A percentile compares a stretch with the other conserved stretches of the same genome.
These are phyloP conservation scores for Microthyrium microscopicum DNA, from an alignment of 2,329 filamentous ascomycete species.

Conservation along the genomic window DNA sequence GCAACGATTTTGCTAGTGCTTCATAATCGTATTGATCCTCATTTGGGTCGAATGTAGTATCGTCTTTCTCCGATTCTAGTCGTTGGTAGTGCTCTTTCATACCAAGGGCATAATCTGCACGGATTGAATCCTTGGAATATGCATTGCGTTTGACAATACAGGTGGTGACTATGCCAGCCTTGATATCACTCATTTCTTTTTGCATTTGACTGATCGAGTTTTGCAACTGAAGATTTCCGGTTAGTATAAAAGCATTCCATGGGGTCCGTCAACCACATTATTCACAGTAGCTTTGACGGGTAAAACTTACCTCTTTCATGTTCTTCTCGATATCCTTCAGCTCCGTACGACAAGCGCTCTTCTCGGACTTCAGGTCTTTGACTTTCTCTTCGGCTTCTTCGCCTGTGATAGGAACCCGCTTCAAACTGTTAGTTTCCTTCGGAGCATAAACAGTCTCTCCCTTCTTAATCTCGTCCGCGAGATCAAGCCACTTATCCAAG, in stretches of 20 bases:
- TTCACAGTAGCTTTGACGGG: too few species aligned
- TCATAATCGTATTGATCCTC: constrained; percentile 41
- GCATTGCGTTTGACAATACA: constrained; percentile 41
- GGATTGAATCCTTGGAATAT: constrained; percentile 38
- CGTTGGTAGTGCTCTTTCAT: constrained; percentile 45
- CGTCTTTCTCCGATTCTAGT: constrained; percentile 34
- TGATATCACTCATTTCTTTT: constrained; percentile 15
- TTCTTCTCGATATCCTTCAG: constrained; percentile 14
- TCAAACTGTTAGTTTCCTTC: constrained; percentile 11
- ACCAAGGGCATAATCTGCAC: constrained; percentile 41
- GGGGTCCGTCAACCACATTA: too few species aligned
- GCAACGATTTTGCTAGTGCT: constrained; percentile 35
- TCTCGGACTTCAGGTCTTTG: not conserved
- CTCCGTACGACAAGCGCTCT: too few species aligned
- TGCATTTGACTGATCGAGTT: constrained; percentile 16
- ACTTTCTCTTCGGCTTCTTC: constrained; percentile 27
- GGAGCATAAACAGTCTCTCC: constrained; percentile 28
- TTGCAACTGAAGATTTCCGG: too few species aligned
- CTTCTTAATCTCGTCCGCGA: constrained; percentile 21
- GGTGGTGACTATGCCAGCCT: constrained; percentile 20
- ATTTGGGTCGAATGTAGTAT: constrained; percentile 37
- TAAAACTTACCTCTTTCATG: constrained; percentile 19
- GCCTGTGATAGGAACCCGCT: not conserved
- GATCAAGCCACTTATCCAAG: constrained; percentile 28
- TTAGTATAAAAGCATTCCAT: too few species aligned